Conservation (phyloP, 129 eudicot species). For the Kitagawia praeruptora region DNA sequence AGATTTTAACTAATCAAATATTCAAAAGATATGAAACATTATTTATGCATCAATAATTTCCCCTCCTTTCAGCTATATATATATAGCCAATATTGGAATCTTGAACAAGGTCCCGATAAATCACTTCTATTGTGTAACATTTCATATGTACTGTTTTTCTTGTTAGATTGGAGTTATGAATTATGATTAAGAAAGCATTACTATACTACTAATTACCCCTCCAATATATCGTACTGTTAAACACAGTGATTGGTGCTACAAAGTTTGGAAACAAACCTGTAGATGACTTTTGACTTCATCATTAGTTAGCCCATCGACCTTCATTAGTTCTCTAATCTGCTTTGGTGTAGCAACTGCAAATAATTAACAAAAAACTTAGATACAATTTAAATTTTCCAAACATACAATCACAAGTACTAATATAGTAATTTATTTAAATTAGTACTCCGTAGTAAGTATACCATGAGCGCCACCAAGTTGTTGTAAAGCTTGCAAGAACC, state of each 20-base stretch:
- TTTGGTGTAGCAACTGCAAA: constrained; percentile 91
- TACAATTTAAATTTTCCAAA: neutral
- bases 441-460: constrained; percentile 21
- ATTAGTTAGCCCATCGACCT: constrained; percentile 89
- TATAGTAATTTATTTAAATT: neutral
- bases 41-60: too few species aligned
- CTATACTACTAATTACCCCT: neutral
- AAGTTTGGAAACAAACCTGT: constrained; percentile 51
- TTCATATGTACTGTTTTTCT: neutral
- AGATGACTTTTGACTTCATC: constrained; percentile 98
- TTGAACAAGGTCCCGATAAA: neutral
- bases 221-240: too few species aligned
- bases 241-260: too few species aligned
- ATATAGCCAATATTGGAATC: neutral
- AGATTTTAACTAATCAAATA: too few species aligned
- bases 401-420: neutral
- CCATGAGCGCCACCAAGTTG: constrained; percentile 99
- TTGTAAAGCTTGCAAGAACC: constrained; percentile 79
- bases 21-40: too few species aligned
- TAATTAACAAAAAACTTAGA: neutral
- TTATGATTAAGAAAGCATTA: neutral
- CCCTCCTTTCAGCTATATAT: neutral
- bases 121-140: too few species aligned
- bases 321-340: constrained; percentile 93
- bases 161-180: neutral